Conservation (phyloP, 2,329 filamentous ascomycete genomes). For the Xylariaceae sp. region DNA sequence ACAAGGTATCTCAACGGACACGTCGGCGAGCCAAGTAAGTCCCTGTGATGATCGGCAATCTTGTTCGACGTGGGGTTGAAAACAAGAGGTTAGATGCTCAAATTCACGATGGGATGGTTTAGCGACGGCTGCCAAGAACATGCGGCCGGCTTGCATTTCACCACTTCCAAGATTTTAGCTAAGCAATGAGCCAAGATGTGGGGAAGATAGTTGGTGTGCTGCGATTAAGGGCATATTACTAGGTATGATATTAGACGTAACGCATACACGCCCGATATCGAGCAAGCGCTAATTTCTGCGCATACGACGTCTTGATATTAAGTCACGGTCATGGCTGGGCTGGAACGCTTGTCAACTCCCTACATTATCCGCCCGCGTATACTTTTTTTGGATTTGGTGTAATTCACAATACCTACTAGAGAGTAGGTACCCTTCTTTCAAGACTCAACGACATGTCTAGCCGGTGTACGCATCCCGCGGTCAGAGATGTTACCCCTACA, state of each 20-base stretch:
- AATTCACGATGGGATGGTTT: neutral
- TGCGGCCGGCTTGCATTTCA: slow-evolving; percentile 11
- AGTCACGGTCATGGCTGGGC: slow-evolving; percentile 38
- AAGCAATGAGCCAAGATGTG: slow-evolving; percentile 11
- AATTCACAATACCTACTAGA: neutral
- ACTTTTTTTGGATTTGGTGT: neutral
- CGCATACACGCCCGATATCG: slow-evolving; percentile 35
- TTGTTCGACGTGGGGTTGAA: neutral
- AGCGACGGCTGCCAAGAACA: slow-evolving; percentile 19
- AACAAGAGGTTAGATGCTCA: slow-evolving; percentile 1
- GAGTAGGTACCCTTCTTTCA: slow-evolving; percentile 18
- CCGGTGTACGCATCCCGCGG: neutral
- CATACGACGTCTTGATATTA: slow-evolving; percentile 41
- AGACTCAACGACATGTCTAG: slow-evolving; percentile 29
- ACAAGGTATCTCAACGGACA: neutral
- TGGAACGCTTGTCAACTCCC: slow-evolving; percentile 34
- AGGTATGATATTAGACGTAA: slow-evolving; percentile 28
- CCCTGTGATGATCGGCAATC: slow-evolving; percentile 4
- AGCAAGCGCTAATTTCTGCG: slow-evolving; percentile 32
- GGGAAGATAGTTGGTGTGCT: slow-evolving; percentile 10
- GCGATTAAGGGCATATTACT: slow-evolving; percentile 34
- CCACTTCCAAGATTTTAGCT: slow-evolving; percentile 27
- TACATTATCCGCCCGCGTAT: slow-evolving; percentile 25
- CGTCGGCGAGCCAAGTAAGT: neutral
- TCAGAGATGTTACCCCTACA: slow-evolving; percentile 23